Evolutionary conservation across 345 rosid species (phyloP).

Genomic region (Punica granatum): DNA sequence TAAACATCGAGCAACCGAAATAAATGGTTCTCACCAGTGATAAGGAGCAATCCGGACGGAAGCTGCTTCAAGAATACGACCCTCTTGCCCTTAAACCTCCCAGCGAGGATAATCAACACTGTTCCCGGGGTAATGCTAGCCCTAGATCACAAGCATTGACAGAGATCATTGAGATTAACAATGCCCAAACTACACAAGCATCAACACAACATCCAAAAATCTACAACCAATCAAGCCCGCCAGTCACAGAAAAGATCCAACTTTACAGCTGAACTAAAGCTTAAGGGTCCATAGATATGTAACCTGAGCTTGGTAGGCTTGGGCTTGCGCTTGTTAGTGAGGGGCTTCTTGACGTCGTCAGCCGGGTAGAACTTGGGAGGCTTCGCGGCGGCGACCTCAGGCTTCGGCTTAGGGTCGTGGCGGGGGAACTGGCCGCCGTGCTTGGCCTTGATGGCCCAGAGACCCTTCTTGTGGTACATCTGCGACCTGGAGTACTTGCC

Average conservation of each 20-base stretch:
- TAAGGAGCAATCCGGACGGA: constrained; percentile 72
- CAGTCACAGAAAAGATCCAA: neutral
- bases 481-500: constrained; percentile 55
- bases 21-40: constrained; percentile 43
- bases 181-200: no score
- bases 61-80: constrained; percentile 82
- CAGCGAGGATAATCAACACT: constrained; percentile 61
- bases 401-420: constrained; percentile 56
- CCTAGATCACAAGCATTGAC: constrained; percentile 21
- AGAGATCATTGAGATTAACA: neutral
- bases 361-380: constrained; percentile 65
- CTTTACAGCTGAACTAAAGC: neutral
- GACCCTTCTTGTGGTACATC: constrained; percentile 70
- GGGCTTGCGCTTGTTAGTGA: constrained; percentile 60
- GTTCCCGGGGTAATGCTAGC: constrained; percentile 65
- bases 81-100: constrained; percentile 83
- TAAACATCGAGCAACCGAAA: neutral
- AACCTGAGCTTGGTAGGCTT: constrained; percentile 67
- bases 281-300: neutral
- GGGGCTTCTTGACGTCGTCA: constrained; percentile 79
- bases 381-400: constrained; percentile 42
- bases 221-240: neutral
- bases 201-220: neutral
- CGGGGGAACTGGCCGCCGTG: constrained; percentile 80
- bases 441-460: constrained; percentile 85